Evolutionary conservation across 371 early-diverging fungal species (phyloP), one percentile per base, ranked within the genome.

Genomic region (Mortierella sp.): DNA sequence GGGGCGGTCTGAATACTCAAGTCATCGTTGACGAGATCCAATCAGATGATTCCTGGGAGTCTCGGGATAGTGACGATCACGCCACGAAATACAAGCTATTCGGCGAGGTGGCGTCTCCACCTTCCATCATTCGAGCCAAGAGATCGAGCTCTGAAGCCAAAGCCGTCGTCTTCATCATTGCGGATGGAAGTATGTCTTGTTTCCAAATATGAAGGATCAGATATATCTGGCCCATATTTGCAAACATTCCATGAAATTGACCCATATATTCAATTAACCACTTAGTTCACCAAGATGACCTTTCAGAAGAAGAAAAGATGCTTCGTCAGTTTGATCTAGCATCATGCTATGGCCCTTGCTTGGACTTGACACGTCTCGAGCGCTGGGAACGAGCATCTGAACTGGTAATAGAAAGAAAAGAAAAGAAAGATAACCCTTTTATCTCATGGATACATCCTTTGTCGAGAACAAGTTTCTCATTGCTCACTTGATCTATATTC

Each of bases 301-400:
- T 85, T 34, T 61, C 73, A 1, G 61, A 75, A 13, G 60, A 26
- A 0, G 86, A 86, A 35, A 83, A 82, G 40, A 15, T 61, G 5
- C 74, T 86, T 64, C 86, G 86, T 7, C 73, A 83, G 47, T 86
- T 86, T 61, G 86, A 86, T 60, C 61, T 86, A 42, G 57, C 82
- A 17, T 82, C 83, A 42, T 66, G 68, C 29, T 86, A 76, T 47
- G 86, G 86, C 2, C 85, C 86, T 12, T 84, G 83, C 42, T 64
- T 75, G 26, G 83, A 83, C 12, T n/a, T 86, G 31, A 79, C 85
- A 13, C 82, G 86, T n/a, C 66, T 83, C n/a, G 85, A 86, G 61
- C 82, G 86, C 5, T 86, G 86, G 86, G 75, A 78, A 45, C 70
- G 79, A 13, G 79, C 79, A 15, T 59, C 23, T 1, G 51, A 23